phyloP scores from a whole-genome alignment of 1,139 yeast genomes.

The Blastobotrys raffinosifermentans region DNA sequence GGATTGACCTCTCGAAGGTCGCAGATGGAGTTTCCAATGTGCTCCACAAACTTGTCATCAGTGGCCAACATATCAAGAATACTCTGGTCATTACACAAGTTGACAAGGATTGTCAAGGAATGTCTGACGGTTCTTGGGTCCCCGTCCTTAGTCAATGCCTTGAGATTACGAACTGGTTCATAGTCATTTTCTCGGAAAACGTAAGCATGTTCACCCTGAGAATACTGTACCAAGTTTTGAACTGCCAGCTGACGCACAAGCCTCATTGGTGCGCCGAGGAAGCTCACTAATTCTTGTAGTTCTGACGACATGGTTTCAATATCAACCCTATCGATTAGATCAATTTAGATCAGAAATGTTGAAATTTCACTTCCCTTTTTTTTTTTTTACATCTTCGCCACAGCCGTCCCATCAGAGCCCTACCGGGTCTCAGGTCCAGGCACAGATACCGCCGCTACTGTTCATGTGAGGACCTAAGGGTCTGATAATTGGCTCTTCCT shows the following conservation, averaged over 20 bases:
- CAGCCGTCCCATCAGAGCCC: too few species aligned
- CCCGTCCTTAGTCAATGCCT: conserved; percentile 37
- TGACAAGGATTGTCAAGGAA: conserved; percentile 74
- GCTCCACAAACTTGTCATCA: conserved; percentile 56
- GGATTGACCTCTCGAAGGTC: conserved; percentile 59
- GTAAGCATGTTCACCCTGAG: conserved; percentile 59
- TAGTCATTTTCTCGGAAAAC: conserved; percentile 67
- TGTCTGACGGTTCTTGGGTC: conserved; percentile 29
- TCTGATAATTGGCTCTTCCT: too few species aligned
- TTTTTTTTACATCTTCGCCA: too few species aligned
- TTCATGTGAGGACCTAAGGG: too few species aligned
- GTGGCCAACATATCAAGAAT: conserved; percentile 55
- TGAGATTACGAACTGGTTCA: conserved; percentile 70
- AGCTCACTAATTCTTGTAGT: conserved; percentile 49
- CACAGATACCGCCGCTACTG: too few species aligned
- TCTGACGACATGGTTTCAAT: conserved; percentile 20
- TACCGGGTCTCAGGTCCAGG: too few species aligned
- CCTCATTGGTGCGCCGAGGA: conserved; percentile 80
- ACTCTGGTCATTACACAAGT: conserved; percentile 67
- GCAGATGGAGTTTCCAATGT: conserved; percentile 46
- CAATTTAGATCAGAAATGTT: not conserved
- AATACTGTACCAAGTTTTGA: conserved; percentile 76
- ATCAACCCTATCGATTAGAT: not conserved
- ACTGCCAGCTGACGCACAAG: conserved; percentile 76
- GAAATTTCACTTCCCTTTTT: conserved; percentile 1